Evolutionary conservation across 192 early-diverging fungal species (phyloP).

Genomic region (Coemansia sp.): DNA sequence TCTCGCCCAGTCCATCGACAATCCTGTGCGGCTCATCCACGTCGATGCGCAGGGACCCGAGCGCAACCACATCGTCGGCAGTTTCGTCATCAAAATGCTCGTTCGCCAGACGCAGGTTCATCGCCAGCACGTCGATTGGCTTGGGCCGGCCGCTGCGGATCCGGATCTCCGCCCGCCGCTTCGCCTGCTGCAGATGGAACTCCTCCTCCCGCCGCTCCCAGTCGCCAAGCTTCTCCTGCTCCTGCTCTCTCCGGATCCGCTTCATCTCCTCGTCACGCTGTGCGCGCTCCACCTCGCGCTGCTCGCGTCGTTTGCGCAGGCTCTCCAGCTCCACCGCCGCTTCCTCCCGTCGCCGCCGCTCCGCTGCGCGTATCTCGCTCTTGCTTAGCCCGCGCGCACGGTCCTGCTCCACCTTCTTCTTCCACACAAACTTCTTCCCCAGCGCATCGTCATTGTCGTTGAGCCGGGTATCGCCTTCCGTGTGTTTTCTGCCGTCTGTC

Average conservation of each 20-base stretch:
- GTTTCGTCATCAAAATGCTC: slow-evolving; percentile 71
- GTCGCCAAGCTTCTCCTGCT: slow-evolving; percentile 88
- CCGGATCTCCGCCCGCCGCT: slow-evolving; percentile 87
- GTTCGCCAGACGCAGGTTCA: slow-evolving; percentile 80
- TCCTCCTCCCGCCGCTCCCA: slow-evolving; percentile 93
- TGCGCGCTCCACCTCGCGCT: slow-evolving; percentile 80
- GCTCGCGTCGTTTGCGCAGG: slow-evolving; percentile 72
- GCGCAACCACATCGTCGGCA: slow-evolving; percentile 65
- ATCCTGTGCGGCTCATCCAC: slow-evolving; percentile 87
- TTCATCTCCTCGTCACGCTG: slow-evolving; percentile 78
- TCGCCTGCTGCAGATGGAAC: slow-evolving; percentile 91
- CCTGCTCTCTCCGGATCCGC: slow-evolving; percentile 78
- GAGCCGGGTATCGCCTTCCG: slow-evolving; percentile 76
- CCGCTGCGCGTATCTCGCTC: slow-evolving; percentile 59
- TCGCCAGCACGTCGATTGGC: slow-evolving; percentile 90
- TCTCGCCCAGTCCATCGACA: slow-evolving; percentile 61
- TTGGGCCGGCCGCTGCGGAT: slow-evolving; percentile 84
- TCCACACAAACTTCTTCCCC: slow-evolving; percentile 88
- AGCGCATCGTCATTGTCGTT: slow-evolving; percentile 68
- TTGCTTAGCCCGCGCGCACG: slow-evolving; percentile 63
- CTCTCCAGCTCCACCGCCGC: slow-evolving; percentile 79
- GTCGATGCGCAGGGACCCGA: slow-evolving; percentile 65
- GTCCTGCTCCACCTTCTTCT: slow-evolving; percentile 88
- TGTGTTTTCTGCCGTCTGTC: slow-evolving; percentile 49
- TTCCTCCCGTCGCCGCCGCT: slow-evolving; percentile 60